Conservation (phyloP, 202 grass and related monocot species). For the Schoenoplectus triqueter region DNA sequence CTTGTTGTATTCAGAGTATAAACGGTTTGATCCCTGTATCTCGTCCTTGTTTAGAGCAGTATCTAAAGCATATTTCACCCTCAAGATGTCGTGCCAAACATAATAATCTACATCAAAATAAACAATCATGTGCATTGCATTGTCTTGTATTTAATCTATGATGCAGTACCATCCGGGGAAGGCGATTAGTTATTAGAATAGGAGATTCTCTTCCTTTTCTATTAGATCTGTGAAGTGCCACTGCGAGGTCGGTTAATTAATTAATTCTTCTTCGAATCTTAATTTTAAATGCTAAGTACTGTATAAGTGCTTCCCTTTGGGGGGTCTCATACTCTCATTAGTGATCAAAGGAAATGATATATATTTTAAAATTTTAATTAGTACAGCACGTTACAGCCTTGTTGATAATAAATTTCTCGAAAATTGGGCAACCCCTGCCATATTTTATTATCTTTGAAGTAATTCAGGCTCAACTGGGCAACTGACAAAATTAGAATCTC, state of each 20-base stretch:
- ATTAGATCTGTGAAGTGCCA: not conserved
- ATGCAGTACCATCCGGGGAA: conserved; percentile 6
- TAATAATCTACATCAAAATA: conserved; percentile 10
- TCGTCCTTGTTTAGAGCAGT: not conserved
- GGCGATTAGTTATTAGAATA: not conserved
- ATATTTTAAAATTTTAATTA: not conserved
- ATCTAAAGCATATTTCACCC: not conserved
- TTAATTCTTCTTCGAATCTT: not conserved
- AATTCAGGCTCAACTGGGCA: not conserved
- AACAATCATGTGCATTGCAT: not conserved
- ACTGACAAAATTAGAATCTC: not conserved
- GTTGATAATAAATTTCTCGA: not conserved
- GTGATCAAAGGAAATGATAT: not conserved
- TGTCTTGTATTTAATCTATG: conserved; percentile 17
- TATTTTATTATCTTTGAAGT: conserved; percentile 13
- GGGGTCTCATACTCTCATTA: not conserved
- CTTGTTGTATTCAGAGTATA: conserved; percentile 4
- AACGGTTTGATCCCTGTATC: not conserved
- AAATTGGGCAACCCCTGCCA: not conserved
- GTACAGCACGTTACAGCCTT: not conserved
- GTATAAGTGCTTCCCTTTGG: conserved; percentile 5
- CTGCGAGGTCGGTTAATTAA: not conserved
- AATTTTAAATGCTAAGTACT: conserved; percentile 11
- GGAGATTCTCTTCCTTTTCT: conserved; percentile 1
- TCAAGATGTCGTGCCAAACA: not conserved